Base-by-base conservation (phyloP, 139 green algal genomes). In the Chlamydomonas sphaeroides region DNA sequence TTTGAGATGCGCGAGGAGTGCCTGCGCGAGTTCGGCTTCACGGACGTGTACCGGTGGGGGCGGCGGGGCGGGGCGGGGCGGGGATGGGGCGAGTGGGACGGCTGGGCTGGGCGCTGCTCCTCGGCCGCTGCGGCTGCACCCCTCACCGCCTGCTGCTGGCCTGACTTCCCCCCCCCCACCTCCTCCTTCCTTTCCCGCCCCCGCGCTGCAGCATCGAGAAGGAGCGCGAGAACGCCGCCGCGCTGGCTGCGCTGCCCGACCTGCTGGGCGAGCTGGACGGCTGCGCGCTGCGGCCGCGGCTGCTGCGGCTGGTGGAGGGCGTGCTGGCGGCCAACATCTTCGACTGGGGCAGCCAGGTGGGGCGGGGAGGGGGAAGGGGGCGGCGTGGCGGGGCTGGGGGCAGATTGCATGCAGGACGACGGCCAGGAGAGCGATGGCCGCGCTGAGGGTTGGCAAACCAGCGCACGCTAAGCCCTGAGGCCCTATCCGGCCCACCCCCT, bases 1-100 rank as follows among this genome's bases (percentile, higher is more conserved):
- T 95, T 99, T 88, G 96, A 98, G 86, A 94, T 99, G 92, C 84
- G 97, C 1, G 97, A 99, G 85, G 95, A 99, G 87, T 99, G 96
- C 88, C 89, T 99, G 76, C 86, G 97, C 2, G 97, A 99, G 86
- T 99, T 98, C 88, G 91, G 92, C 10, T 99, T 99, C 89, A 84
- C 80, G 3, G 97, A 99, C 72, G 95, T 97, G 17, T 99, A 99
- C 91, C 90, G 88, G 87, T 91, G 68, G 28, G 74, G 30, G 3
- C 30, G 39, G 3, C 17, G 21, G 21, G 65, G 5, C 15, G 36
- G 21, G 65, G 18, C 2, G 36, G 21, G 45, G 45, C 11, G 45
- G 11, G 45, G 45, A 10, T 53, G 45, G 45, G 45, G 45, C 45
- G 10, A 14, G n/a, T n/a, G n/a, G n/a, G 10, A 51, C 45, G 45